Evolutionary conservation across 2,329 filamentous ascomycete genomes (phyloP), one percentile per base, ranked within the genome.

Genomic region (Biscogniauxia mediterranea): DNA sequence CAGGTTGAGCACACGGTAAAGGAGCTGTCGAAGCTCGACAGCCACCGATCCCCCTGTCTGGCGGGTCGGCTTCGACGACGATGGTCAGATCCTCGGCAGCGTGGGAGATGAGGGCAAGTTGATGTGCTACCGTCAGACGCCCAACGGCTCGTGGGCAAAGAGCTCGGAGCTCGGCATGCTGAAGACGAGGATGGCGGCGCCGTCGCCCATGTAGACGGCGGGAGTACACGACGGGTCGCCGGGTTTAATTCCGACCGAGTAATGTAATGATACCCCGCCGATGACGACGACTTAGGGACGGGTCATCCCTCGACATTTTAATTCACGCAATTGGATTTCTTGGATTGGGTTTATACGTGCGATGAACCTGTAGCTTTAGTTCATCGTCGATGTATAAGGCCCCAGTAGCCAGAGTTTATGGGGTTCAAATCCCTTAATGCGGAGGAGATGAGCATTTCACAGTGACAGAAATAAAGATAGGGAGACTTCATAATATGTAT

Each of bases 71-170:
- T 94, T 93, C 68, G 85, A 88, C 68, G 82, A 84, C 58, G 81
- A 86, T 78, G 89, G 89, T 4, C 89, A 92, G 73, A 83, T 93
- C 13, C 78, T 94, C 7, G 87, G 90, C 1, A 90, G 88, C 50
- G 90, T 90, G 1, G 90, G 90, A 2, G 91, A 94, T 65, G 90
- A 93, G 73, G 91, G 89, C 11, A 85, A 81, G 71, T 70, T 89
- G 61, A 75, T 87, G 68, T 85, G 86, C 63, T 89, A 86, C 71
- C 81, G 86, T 15, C 85, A 88, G 74, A 81, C 78, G 51, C 83
- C 85, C 0, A 81, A 82, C 61, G 85, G 85, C 0, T 70, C 76
- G 8, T 88, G 85, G 85, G 81, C 80, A 0, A 85, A 85, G 74
- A 87, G 84, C 69, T 83, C 83, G 0, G 84, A 87, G 75, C 72